Percentiles rank a stretch among this genome's conserved stretches.
These are phyloP conservation scores for Pholiota microspora DNA, from an alignment of 768 basidiomycete species.

Conservation along the genomic window DNA sequence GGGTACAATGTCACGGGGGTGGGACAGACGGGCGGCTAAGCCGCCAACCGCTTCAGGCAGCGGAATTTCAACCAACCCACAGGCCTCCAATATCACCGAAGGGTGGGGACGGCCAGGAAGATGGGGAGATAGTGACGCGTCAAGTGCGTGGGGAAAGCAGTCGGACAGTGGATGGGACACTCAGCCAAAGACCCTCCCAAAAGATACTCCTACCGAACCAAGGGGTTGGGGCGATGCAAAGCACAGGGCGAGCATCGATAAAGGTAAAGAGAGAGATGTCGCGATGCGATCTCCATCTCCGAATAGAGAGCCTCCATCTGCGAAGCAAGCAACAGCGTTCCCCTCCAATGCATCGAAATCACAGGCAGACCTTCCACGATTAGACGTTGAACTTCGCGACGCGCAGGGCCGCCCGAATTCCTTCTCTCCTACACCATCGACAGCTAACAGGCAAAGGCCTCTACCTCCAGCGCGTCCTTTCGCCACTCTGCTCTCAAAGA, in stretches of 20 bases:
- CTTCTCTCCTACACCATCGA: not conserved
- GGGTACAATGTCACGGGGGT: no score
- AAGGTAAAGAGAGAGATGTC: not conserved
- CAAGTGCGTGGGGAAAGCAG: no score
- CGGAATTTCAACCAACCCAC: no score
- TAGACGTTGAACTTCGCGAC: not conserved
- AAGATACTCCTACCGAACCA: not conserved
- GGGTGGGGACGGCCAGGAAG: no score
- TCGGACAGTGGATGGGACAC: no score
- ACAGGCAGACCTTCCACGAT: not conserved
- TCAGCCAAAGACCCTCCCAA: no score
- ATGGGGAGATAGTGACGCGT: no score
- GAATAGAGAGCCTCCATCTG: not conserved
- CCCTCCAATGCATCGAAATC: not conserved
- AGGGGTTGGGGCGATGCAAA: not conserved
- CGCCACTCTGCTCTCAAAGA: not conserved
- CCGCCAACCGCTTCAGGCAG: no score
- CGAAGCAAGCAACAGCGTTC: not conserved
- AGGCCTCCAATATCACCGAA: no score
- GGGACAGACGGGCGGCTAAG: no score
- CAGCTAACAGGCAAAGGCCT: not conserved
- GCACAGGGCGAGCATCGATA: not conserved
- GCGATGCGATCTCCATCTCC: not conserved
- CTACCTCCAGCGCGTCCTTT: not conserved
- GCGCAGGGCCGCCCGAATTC: not conserved